Conservation (phyloP, 2,329 filamentous ascomycete genomes). For the Gyromitra esculenta region DNA sequence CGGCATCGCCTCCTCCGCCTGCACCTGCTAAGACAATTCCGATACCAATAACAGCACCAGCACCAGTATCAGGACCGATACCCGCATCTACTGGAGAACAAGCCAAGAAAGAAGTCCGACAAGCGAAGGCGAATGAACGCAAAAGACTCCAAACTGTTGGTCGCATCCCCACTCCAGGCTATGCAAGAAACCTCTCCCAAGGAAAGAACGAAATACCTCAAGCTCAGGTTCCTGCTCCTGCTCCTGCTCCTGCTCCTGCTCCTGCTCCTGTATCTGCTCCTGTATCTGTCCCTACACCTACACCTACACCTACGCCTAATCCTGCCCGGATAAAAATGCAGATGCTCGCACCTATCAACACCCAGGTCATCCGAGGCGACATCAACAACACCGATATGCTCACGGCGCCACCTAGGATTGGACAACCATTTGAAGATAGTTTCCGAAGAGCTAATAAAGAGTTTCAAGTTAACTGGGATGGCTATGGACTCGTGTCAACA, state of each 20-base stretch:
- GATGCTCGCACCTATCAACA: slow-evolving; percentile 48
- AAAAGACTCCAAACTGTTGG: slow-evolving; percentile 50
- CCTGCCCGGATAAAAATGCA: slow-evolving; percentile 37
- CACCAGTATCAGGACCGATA: slow-evolving; percentile 43
- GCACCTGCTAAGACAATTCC: slow-evolving; percentile 24
- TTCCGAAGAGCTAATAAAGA: slow-evolving; percentile 49
- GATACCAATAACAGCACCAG: slow-evolving; percentile 34
- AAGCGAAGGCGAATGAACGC: slow-evolving; percentile 50
- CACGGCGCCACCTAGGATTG: slow-evolving; percentile 48
- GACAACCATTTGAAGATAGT: slow-evolving; percentile 43
- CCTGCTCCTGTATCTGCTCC: background rate
- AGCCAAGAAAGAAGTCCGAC: slow-evolving; percentile 49
- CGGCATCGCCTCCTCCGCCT: slow-evolving; percentile 43
- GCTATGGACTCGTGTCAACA: slow-evolving; percentile 44
- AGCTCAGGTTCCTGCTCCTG: slow-evolving; percentile 17
- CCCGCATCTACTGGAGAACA: slow-evolving; percentile 28
- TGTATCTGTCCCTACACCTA: background rate
- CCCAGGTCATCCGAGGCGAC: slow-evolving; percentile 43
- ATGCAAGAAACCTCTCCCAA: slow-evolving; percentile 32
- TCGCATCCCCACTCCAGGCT: slow-evolving; percentile 43
- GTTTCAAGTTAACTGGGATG: slow-evolving; percentile 54
- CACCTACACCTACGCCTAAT: background rate
- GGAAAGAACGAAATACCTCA: slow-evolving; percentile 31
- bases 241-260: background rate
- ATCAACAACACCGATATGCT: slow-evolving; percentile 44